Evolutionary conservation across 202 grass and related monocot species (phyloP).

Genomic region (Brachypodium distachyon): DNA sequence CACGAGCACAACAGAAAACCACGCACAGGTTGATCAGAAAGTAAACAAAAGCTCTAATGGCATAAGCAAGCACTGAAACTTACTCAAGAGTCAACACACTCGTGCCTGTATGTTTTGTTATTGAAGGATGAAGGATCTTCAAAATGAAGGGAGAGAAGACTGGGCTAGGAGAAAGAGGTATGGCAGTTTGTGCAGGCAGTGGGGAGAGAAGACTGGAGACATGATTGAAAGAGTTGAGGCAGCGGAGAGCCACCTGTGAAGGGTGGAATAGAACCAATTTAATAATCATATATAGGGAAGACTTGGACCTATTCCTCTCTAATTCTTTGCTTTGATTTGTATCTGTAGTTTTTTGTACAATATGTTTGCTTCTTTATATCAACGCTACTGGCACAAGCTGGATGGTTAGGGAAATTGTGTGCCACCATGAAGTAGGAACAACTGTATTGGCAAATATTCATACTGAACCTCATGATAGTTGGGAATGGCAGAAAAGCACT

Average conservation of each 20-base stretch:
- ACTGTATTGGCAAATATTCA: slow-evolving; percentile 20
- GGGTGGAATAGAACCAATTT: neutral
- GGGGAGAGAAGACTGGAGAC: slow-evolving; percentile 4
- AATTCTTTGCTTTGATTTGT: slow-evolving; percentile 21
- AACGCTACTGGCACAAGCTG: slow-evolving; percentile 22
- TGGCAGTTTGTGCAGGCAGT: slow-evolving; percentile 2
- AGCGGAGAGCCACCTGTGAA: slow-evolving; percentile 13
- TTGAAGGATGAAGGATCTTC: neutral
- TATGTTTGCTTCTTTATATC: slow-evolving; percentile 16
- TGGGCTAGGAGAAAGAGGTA: neutral
- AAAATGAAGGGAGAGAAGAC: slow-evolving; percentile 3
- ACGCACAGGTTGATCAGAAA: neutral
- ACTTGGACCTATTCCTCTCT: slow-evolving; percentile 22
- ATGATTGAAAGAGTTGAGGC: slow-evolving; percentile 23
- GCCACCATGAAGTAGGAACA: slow-evolving; percentile 28
- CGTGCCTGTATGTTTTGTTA: neutral
- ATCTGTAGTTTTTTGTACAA: slow-evolving; percentile 16
- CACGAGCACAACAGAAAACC: neutral
- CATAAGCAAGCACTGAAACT: slow-evolving; percentile 16
- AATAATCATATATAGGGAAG: slow-evolving; percentile 28
- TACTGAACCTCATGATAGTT: neutral
- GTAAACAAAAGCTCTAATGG: slow-evolving; percentile 5
- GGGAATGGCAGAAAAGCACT: neutral
- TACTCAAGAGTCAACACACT: slow-evolving; percentile 1
- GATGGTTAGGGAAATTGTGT: slow-evolving; percentile 24